A percentile compares a stretch with the other conserved stretches of the same genome.
Evolutionary conservation across 306 rosid genomes (phyloP).

Genomic region (Rosa rugosa): DNA sequence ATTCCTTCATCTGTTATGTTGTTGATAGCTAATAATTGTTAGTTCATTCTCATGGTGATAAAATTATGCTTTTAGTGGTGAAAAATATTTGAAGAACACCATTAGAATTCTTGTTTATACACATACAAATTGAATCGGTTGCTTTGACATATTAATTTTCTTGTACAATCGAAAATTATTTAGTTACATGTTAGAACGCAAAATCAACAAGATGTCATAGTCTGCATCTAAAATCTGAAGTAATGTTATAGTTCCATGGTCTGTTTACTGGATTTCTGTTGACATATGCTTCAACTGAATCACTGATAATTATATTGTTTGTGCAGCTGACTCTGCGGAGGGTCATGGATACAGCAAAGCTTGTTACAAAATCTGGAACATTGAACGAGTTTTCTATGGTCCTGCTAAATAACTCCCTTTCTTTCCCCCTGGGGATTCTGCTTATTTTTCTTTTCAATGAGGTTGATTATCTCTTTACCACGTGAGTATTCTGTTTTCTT

Average conservation of each 20-base stretch:
- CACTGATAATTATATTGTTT: conserved; percentile 34
- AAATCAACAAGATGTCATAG: conserved; percentile 6
- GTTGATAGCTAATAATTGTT: neutral
- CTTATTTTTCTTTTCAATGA: conserved; percentile 76
- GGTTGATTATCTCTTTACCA: conserved; percentile 79
- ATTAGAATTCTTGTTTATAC: neutral
- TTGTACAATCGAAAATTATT: neutral
- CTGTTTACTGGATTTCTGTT: neutral
- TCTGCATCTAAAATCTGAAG: neutral
- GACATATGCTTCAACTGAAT: conserved; percentile 15
- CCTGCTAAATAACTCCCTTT: conserved; percentile 88
- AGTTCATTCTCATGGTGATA: neutral
- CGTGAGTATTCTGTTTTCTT: conserved; percentile 55
- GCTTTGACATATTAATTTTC: neutral
- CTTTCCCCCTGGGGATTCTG: conserved; percentile 85
- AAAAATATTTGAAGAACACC: neutral
- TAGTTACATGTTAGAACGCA: neutral
- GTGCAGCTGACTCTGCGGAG: conserved; percentile 84
- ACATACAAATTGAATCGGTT: neutral
- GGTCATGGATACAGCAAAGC: conserved; percentile 97
- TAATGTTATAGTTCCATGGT: neutral
- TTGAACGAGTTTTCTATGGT: conserved; percentile 97
- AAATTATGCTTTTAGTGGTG: neutral
- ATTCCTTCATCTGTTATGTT: neutral
- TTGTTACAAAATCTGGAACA: conserved; percentile 78